These are phyloP conservation scores for Isabelozyma gotoi DNA, from an alignment of 805 yeast species.

Conservation along the genomic window DNA sequence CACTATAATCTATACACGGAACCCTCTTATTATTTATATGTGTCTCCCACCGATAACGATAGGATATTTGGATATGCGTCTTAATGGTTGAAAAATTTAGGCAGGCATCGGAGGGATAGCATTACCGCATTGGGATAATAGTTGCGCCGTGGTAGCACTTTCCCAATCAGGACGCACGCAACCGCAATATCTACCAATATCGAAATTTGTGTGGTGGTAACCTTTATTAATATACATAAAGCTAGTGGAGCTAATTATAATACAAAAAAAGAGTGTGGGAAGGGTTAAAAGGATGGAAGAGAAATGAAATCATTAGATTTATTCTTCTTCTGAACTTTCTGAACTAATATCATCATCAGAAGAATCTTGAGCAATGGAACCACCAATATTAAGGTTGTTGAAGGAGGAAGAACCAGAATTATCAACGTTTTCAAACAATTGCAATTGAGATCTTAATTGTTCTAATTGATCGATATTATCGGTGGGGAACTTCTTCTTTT, in stretches of 20 bases:
- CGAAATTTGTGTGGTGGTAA: neutral
- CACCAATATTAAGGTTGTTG: conserved; percentile 32
- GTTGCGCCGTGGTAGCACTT: no score
- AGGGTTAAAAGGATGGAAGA: conserved; percentile 7
- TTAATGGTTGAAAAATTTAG: neutral
- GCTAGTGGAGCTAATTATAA: conserved; percentile 6
- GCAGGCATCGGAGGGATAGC: neutral
- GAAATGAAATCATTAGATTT: conserved; percentile 8
- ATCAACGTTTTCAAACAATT: conserved; percentile 40
- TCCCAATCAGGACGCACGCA: no score
- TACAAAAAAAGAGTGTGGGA: conserved; percentile 3
- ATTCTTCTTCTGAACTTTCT: conserved; percentile 76
- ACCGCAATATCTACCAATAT: neutral
- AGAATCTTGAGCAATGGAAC: conserved; percentile 27
- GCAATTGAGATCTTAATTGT: conserved; percentile 54
- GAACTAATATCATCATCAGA: conserved; percentile 51
- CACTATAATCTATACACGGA: neutral
- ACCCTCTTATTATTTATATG: neutral
- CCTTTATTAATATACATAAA: conserved; percentile 6
- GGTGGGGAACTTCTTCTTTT: conserved; percentile 27
- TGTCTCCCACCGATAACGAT: neutral
- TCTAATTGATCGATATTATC: conserved; percentile 56
- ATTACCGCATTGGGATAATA: neutral
- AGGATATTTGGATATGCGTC: no score
- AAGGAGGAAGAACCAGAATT: conserved; percentile 20